Evolutionary conservation across 75 land plant genomes (phyloP).

Genomic region (Pseudotsuga menziesii): DNA sequence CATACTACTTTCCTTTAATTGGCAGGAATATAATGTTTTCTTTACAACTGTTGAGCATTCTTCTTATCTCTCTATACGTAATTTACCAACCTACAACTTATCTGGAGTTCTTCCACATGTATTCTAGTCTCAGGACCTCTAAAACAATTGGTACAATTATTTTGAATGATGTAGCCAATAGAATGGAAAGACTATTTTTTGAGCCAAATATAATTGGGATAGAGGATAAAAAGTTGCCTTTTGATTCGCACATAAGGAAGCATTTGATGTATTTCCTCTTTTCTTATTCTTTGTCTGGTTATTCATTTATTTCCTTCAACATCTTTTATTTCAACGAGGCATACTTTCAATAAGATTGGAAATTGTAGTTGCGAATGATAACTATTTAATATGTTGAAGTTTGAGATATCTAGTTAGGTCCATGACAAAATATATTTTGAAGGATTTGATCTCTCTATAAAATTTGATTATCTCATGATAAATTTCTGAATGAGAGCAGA

Average conservation of each 20-base stretch:
- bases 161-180: neutral
- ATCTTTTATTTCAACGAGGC: neutral
- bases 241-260: no score
- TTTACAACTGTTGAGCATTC: slow-evolving; percentile 93
- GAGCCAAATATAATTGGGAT: neutral
- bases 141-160: neutral
- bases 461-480: neutral
- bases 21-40: slow-evolving; percentile 95
- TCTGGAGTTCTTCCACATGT: slow-evolving; percentile 93
- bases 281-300: no score
- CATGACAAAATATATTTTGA: neutral
- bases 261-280: no score
- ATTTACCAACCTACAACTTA: slow-evolving; percentile 58
- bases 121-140: slow-evolving; percentile 32
- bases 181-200: neutral
- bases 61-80: slow-evolving; percentile 58
- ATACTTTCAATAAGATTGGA: neutral
- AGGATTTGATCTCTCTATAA: neutral
- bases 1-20: neutral
- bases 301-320: no score
- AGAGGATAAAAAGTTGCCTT: no score
- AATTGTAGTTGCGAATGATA: neutral
- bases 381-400: neutral
- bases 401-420: neutral
- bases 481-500: neutral